Conservation (phyloP, 2,329 filamentous ascomycete species). For the Penicillium sp. region DNA sequence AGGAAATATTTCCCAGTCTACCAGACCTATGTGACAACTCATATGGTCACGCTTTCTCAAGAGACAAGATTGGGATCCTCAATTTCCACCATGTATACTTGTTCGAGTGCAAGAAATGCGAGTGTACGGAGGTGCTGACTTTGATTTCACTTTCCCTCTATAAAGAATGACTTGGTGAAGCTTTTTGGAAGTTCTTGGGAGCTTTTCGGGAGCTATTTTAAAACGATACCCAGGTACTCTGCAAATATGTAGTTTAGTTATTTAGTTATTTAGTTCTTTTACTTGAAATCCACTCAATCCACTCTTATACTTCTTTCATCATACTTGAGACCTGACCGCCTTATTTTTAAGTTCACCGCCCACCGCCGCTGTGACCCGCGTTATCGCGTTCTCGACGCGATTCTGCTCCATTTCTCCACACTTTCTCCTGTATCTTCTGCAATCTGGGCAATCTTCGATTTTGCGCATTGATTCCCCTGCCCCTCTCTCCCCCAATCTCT, state of each 20-base stretch:
- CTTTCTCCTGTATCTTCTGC: slow-evolving; percentile 1
- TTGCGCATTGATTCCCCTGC: not conserved
- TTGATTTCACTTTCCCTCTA: not conserved
- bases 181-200: not conserved
- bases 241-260: slow-evolving; percentile 4
- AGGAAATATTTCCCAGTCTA: not conserved
- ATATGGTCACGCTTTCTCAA: not conserved
- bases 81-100: not conserved
- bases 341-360: not conserved
- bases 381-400: slow-evolving; percentile 11
- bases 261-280: too few species aligned
- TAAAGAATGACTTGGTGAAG: not conserved
- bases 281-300: not conserved
- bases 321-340: not conserved
- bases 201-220: not conserved
- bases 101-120: not conserved
- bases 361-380: not conserved
- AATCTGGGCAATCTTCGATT: not conserved
- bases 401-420: slow-evolving; percentile 8
- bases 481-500: not conserved
- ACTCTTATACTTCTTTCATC: not conserved
- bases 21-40: not conserved
- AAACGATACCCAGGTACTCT: slow-evolving; percentile 2
- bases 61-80: not conserved
- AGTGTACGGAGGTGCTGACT: not conserved